phyloP scores from a whole-genome alignment of 495 filamentous ascomycete genomes.

The Wilcoxina mikolae region DNA sequence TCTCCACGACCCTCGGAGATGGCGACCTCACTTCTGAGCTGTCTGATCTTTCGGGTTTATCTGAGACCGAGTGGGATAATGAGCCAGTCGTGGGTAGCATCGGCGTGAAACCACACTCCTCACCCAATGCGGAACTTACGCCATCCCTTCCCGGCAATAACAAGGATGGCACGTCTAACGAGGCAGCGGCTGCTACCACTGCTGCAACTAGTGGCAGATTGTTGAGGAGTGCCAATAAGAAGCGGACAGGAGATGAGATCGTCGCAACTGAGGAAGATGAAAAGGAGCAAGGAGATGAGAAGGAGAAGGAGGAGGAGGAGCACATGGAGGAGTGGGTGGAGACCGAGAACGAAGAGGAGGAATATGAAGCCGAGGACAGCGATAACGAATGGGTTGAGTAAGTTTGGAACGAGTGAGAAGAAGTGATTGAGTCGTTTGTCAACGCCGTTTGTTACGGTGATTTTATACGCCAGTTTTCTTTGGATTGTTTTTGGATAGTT shows the following conservation, averaged over 20 bases:
- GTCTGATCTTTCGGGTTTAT: too few relatives aligned
- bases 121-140: background rate
- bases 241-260: background rate
- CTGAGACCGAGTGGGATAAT: too few relatives aligned
- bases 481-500: too few relatives aligned
- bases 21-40: too few relatives aligned
- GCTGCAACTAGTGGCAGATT: background rate
- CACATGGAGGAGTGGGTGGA: background rate
- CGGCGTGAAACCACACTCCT: background rate
- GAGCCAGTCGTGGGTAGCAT: background rate
- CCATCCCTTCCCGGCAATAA: background rate
- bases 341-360: background rate
- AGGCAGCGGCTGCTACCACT: background rate
- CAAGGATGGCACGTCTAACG: background rate
- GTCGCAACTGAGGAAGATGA: background rate
- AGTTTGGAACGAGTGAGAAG: too few relatives aligned
- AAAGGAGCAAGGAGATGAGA: background rate
- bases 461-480: too few relatives aligned
- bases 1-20: too few relatives aligned
- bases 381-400: background rate
- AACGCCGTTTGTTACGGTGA: too few relatives aligned
- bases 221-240: background rate
- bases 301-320: background rate
- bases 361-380: background rate
- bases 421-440: too few relatives aligned